phyloP scores from a whole-genome alignment of 2,329 filamentous ascomycete species.

The Fusarium pseudocircinatum region DNA sequence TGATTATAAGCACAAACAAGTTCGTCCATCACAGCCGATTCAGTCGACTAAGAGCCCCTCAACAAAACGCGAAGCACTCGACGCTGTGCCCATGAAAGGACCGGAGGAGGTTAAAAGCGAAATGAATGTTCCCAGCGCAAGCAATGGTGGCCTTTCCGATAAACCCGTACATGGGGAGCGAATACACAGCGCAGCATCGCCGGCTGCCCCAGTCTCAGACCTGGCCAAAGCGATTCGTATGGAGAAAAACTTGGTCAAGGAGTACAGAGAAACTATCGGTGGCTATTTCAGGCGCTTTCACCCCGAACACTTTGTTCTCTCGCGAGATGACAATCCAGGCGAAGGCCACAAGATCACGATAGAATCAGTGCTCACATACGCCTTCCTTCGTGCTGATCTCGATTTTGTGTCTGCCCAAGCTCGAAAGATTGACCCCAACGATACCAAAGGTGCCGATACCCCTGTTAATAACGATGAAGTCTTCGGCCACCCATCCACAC shows the following conservation, averaged over 20 bases:
- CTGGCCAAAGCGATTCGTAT: constrained; percentile 71
- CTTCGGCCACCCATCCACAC: constrained; percentile 69
- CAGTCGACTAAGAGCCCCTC: constrained; percentile 21
- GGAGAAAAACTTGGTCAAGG: constrained; percentile 74
- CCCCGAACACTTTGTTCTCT: constrained; percentile 75
- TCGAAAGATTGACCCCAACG: constrained; percentile 77
- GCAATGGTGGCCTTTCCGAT: constrained; percentile 47
- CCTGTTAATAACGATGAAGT: constrained; percentile 89
- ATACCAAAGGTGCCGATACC: constrained; percentile 74
- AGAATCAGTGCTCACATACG: constrained; percentile 86
- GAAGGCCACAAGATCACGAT: constrained; percentile 64
- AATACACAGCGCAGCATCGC: constrained; percentile 53
- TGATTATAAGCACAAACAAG: constrained; percentile 33
- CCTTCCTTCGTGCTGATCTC: constrained; percentile 91
- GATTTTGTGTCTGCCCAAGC: constrained; percentile 94
- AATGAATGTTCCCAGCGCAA: constrained; percentile 48
- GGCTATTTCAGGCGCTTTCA: constrained; percentile 95
- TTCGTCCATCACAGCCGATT: constrained; percentile 5
- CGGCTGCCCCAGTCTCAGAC: constrained; percentile 63
- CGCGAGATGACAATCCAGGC: constrained; percentile 44
- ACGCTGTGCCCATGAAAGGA: constrained; percentile 59
- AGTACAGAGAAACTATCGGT: constrained; percentile 86
- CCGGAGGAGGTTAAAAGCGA: constrained; percentile 56
- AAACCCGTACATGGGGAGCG: constrained; percentile 50
- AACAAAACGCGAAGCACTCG: constrained; percentile 43